phyloP scores from a whole-genome alignment of 495 filamentous ascomycete genomes.

The Coniosporium apollinis region DNA sequence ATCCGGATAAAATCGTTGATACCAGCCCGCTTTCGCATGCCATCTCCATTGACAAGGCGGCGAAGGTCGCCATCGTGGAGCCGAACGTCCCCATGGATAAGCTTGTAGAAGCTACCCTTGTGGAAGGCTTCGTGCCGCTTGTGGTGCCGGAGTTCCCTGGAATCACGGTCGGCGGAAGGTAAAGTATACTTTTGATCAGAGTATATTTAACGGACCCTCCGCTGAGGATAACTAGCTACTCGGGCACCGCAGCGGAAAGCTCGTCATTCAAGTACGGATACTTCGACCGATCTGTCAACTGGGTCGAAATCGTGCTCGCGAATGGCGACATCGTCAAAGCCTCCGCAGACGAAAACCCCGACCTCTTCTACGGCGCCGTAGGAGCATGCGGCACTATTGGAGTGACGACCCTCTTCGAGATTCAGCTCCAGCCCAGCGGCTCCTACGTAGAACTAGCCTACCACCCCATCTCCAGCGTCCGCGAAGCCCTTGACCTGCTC shows the following conservation, averaged over 20 bases:
- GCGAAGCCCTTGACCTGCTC: conserved; percentile 13
- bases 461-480: conserved; percentile 23
- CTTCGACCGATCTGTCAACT: conserved; percentile 36
- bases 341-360: conserved; percentile 22
- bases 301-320: conserved; percentile 43
- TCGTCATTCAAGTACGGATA: conserved; percentile 41
- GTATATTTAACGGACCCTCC: too few species aligned
- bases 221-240: too few species aligned
- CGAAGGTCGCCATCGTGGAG: conserved; percentile 21
- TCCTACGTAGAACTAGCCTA: conserved; percentile 41
- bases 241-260: conserved; percentile 44
- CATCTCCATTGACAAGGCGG: not conserved
- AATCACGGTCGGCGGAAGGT: conserved; percentile 49
- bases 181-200: too few species aligned
- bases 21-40: not conserved
- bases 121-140: conserved; percentile 30
- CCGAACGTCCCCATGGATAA: conserved; percentile 37
- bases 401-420: conserved; percentile 36
- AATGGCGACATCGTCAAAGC: conserved; percentile 33
- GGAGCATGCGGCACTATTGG: conserved; percentile 41
- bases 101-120: conserved; percentile 28
- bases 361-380: conserved; percentile 39
- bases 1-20: not conserved
- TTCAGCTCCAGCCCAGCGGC: conserved; percentile 34
- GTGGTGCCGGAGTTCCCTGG: conserved; percentile 49